Evolutionary conservation across 805 yeast genomes (phyloP), one percentile per base, ranked within the genome.

Genomic region (Zygotorulaspora florentina): DNA sequence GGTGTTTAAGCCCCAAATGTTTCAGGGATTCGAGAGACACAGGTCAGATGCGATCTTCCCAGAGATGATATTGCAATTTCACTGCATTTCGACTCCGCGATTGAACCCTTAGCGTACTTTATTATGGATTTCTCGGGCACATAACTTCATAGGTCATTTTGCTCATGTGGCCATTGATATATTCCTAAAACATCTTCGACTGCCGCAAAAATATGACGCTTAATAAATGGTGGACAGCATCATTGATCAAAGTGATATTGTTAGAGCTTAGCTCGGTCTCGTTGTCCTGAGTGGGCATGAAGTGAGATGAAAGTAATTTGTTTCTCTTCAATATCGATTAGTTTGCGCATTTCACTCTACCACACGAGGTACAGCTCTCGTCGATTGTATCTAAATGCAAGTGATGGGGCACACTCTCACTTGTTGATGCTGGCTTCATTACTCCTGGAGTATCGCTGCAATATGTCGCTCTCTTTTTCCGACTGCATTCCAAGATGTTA

Each of bases 131-230:
- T n/a, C n/a, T n/a, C n/a, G n/a, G n/a, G n/a, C n/a, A n/a, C n/a
- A n/a, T n/a, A n/a, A n/a, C n/a, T n/a, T 16, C 20, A 16, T 10
- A 33, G 5, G 6, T 16, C 16, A 33, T 4, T 3, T 16, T 13
- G 20, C 3, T 15, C 8, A 23, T 34, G 27, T 43, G 35, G 35
- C 54, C 48, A 11, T 55, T 50, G 8, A 57, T 53, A 27, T 48
- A 40, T 20, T 52, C 53, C 3, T 53, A 49, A 31, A 39, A 46
- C 23, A 39, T n/a, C 2, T 9, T 18, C 8, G 41, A n/a, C 4
- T 28, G 40, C 37, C 48, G 27, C 23, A 20, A 27, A 10, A 27
- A 9, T 27, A 13, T 28, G 25, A 17, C 13, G 16, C 15, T 37
- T 7, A 15, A 13, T n/a, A 17, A 29, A 4, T 40, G 35, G 16